Base-by-base conservation (phyloP, 1,284 basidiomycete genomes). In the Stygiomarasmius scandens region DNA sequence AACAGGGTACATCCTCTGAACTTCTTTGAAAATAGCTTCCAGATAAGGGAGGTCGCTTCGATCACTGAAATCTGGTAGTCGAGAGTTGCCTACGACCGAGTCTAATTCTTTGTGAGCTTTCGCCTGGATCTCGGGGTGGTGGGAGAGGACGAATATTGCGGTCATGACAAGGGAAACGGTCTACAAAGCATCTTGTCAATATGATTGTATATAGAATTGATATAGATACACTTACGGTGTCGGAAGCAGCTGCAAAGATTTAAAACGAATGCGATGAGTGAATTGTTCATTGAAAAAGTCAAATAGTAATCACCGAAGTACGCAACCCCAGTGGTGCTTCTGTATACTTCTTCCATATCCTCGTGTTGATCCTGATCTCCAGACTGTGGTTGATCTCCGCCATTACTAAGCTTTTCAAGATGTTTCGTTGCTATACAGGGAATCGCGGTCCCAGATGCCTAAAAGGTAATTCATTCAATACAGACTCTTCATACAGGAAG, bases 171-270 rank as follows among this genome's bases (percentile, higher is more conserved):
- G 19, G 25, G 27, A 22, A 32, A 27, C 20, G 12, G 29, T 24
- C 22, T 19, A 25, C 16, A 22, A 36, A 11, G 0, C 5, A 16
- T 4, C 12, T 14, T 27, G 22, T 25, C 48, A 4, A 8, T n/a
- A 5, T 3, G 23, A 29, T 23, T 12, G 23, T 48, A 48, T 16
- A 32, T 12, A 27, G 48, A n/a, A 25, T 11, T 34, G n/a, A 46
- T 2, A 20, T 14, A 14, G 14, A 16, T 32, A 34, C 19, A 29
- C 69, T 44, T 38, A 70, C 71, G 16, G 71, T 71, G 47, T 72
- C 71, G 16, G 69, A 67, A 22, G 68, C 71, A 56, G 67, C 70
- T 70, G 24, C 12, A 41, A 24, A 3, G 20, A 10, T 23, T 24
- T 14, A 47, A 5, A 10, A 23, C 32, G n/a, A 50, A 19, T 20